Conservation (phyloP, 805 yeast species). For the Myxozyma nipponensis region DNA sequence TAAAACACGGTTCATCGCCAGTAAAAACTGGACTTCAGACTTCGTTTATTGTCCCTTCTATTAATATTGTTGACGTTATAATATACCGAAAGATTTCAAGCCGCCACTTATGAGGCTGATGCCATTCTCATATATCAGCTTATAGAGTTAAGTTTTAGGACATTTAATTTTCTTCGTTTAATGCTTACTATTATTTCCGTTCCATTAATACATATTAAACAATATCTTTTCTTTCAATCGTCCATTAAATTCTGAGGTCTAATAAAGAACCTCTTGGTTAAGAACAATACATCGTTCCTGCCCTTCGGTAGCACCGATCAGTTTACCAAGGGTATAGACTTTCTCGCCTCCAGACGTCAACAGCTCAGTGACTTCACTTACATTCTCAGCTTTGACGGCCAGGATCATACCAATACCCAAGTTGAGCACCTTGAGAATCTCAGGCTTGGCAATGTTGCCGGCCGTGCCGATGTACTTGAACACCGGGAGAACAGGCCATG, state of each 20-base stretch:
- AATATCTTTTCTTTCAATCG: neutral
- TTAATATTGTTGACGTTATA: too few species aligned
- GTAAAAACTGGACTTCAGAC: too few species aligned
- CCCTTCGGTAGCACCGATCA: slow-evolving; percentile 36
- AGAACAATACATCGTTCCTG: slow-evolving; percentile 54
- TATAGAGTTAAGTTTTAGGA: too few species aligned
- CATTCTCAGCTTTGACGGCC: slow-evolving; percentile 70
- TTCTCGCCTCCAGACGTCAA: slow-evolving; percentile 67
- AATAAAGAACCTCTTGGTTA: slow-evolving; percentile 45
- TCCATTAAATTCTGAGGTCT: slow-evolving; percentile 4
- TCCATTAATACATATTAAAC: too few species aligned
- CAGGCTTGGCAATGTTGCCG: slow-evolving; percentile 83
- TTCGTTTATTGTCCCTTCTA: too few species aligned
- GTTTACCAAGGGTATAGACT: slow-evolving; percentile 65
- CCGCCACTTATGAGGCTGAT: too few species aligned
- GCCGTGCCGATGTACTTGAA: slow-evolving; percentile 92
- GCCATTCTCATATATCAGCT: too few species aligned
- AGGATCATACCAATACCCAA: slow-evolving; percentile 96
- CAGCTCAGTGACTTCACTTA: slow-evolving; percentile 49
- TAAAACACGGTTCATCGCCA: too few species aligned
- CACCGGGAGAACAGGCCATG: slow-evolving; percentile 83
- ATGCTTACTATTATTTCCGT: too few species aligned
- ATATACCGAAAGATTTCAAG: too few species aligned
- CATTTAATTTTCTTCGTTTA: too few species aligned
- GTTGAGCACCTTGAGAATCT: slow-evolving; percentile 86